A percentile compares a stretch with the other conserved stretches of the same genome.
Conservation (phyloP, 805 yeast species). For the Spathaspora arborariae region DNA sequence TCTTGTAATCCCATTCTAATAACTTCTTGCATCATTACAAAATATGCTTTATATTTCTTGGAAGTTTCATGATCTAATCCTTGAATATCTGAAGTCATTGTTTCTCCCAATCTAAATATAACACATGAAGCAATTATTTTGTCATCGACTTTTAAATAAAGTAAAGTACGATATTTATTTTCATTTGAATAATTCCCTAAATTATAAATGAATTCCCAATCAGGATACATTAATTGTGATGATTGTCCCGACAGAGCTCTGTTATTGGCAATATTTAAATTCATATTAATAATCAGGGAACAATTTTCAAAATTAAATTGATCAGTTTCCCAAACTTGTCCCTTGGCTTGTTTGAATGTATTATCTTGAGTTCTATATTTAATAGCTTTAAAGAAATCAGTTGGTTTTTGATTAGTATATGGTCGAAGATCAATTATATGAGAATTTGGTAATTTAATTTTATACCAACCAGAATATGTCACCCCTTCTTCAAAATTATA, state of each 20-base stretch:
- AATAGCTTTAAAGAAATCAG: slow-evolving; percentile 36
- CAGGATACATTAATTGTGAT: slow-evolving; percentile 32
- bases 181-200: slow-evolving; percentile 22
- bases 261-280: slow-evolving; percentile 38
- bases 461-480: slow-evolving; percentile 35
- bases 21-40: slow-evolving; percentile 47
- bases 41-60: slow-evolving; percentile 38
- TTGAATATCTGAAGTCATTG: slow-evolving; percentile 42
- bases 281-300: slow-evolving; percentile 24
- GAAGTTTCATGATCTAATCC: slow-evolving; percentile 39
- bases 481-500: slow-evolving; percentile 29
- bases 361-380: slow-evolving; percentile 38
- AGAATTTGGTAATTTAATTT: slow-evolving; percentile 32
- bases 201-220: slow-evolving; percentile 22
- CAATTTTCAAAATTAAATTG: slow-evolving; percentile 31
- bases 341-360: slow-evolving; percentile 29
- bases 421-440: slow-evolving; percentile 40
- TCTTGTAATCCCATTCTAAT: slow-evolving; percentile 36
- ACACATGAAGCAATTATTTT: slow-evolving; percentile 38
- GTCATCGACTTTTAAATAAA: slow-evolving; percentile 36
- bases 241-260: slow-evolving; percentile 35
- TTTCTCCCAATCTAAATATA: slow-evolving; percentile 39
- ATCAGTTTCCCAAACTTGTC: slow-evolving; percentile 28
- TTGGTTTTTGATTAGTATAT: slow-evolving; percentile 22
- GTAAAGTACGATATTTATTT: slow-evolving; percentile 24